Evolutionary conservation across 805 yeast species (phyloP).

Genomic region (Sugiyamaella boreocaroliniensis): DNA sequence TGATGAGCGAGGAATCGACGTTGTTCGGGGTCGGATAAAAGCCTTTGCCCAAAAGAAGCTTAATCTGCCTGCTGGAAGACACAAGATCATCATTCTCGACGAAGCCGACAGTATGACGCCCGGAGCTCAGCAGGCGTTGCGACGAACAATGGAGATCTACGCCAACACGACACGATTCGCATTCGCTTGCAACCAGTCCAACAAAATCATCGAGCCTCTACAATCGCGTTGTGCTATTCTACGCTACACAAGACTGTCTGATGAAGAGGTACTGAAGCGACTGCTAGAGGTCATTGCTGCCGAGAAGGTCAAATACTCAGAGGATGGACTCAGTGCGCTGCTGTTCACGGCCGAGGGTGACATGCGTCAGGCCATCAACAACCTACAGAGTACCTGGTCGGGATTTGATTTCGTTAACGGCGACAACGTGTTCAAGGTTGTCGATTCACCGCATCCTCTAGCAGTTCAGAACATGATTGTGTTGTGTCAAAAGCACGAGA

Average conservation of each 20-base stretch:
- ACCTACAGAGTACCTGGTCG: constrained; percentile 86
- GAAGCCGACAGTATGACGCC: constrained; percentile 97
- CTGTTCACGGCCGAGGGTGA: constrained; percentile 97
- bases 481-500: constrained; percentile 36
- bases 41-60: constrained; percentile 95
- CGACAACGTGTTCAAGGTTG: constrained; percentile 88
- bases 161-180: constrained; percentile 96
- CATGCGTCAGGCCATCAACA: constrained; percentile 96
- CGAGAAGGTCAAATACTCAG: constrained; percentile 71
- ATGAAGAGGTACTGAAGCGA: constrained; percentile 76
- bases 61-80: constrained; percentile 78
- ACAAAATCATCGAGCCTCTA: constrained; percentile 91
- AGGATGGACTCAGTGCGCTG: constrained; percentile 88
- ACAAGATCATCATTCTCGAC: constrained; percentile 86
- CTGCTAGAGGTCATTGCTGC: constrained; percentile 59
- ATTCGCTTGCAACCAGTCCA: constrained; percentile 95
- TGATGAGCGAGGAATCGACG: constrained; percentile 96
- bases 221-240: constrained; percentile 95
- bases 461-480: constrained; percentile 64
- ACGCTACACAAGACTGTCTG: constrained; percentile 72
- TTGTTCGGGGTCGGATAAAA: constrained; percentile 87
- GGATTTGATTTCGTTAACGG: constrained; percentile 91
- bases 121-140: constrained; percentile 90
- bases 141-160: constrained; percentile 92
- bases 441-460: constrained; percentile 93